phyloP scores from a whole-genome alignment of 2,329 filamentous ascomycete species.

The Monilinia aucupariae region DNA sequence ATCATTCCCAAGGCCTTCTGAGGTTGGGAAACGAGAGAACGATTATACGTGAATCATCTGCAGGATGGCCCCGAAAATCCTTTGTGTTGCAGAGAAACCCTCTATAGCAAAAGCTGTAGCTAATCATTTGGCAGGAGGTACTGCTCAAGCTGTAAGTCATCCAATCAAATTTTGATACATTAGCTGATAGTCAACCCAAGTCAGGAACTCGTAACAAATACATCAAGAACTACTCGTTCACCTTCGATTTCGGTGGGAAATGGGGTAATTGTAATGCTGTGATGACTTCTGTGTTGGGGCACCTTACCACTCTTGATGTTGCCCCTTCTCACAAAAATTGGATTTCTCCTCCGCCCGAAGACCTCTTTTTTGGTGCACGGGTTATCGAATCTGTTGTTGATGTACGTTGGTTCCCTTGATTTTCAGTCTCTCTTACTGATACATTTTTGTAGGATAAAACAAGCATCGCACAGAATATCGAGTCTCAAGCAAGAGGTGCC shows the following conservation, averaged over 20 bases:
- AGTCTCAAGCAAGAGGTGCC: constrained; percentile 66
- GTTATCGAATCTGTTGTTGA: constrained; percentile 63
- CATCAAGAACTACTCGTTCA: constrained; percentile 92
- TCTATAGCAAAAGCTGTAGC: constrained; percentile 95
- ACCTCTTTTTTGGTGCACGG: constrained; percentile 70
- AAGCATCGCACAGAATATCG: constrained; percentile 78
- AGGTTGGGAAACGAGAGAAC: not conserved
- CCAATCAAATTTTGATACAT: not conserved
- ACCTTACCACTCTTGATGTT: constrained; percentile 80
- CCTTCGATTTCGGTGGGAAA: constrained; percentile 73
- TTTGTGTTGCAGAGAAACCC: constrained; percentile 82
- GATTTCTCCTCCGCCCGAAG: constrained; percentile 71
- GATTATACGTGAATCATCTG: not conserved
- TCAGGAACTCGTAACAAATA: constrained; percentile 46
- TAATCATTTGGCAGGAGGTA: constrained; percentile 76
- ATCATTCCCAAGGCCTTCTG: not conserved
- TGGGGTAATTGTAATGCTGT: constrained; percentile 82
- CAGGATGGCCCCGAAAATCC: constrained; percentile 44
- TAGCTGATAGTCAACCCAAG: constrained; percentile 21
- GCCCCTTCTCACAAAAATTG: constrained; percentile 64
- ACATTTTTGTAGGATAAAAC: constrained; percentile 62
- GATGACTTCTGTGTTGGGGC: constrained; percentile 90
- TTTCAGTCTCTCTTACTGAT: constrained; percentile 6
- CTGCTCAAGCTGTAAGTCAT: constrained; percentile 58
- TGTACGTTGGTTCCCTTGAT: constrained; percentile 41